phyloP scores from a whole-genome alignment of 1,139 yeast genomes.

The Magnusiomyces sp. region DNA sequence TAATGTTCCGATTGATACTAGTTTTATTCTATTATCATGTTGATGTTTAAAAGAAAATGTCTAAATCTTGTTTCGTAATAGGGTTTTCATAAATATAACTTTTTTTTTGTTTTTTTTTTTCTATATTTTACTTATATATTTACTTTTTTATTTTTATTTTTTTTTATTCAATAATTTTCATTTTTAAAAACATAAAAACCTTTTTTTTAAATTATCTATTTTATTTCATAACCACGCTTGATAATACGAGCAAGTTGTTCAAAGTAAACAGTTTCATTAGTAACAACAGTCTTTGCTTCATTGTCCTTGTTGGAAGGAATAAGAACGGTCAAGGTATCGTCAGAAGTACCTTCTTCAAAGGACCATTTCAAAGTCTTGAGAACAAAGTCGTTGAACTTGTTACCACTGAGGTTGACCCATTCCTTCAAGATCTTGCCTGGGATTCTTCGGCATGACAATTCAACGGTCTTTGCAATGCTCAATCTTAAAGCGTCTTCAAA shows the following conservation, averaged over 20 bases:
- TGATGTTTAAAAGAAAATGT: no score
- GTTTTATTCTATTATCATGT: no score
- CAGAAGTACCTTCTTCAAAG: constrained; percentile 19
- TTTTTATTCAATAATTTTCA: not conserved
- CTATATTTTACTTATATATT: no score
- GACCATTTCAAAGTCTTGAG: constrained; percentile 30
- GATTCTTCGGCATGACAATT: constrained; percentile 26
- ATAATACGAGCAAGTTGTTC: constrained; percentile 31
- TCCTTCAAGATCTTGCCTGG: constrained; percentile 27
- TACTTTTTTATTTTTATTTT: constrained; percentile 4
- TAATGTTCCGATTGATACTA: no score
- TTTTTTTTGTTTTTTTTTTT: no score
- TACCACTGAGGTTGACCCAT: constrained; percentile 29
- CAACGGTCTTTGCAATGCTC: constrained; percentile 30
- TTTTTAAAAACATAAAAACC: not conserved
- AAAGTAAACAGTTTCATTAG: constrained; percentile 28
- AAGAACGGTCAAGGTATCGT: constrained; percentile 22
- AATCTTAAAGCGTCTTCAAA: constrained; percentile 31
- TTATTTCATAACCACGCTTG: constrained; percentile 29
- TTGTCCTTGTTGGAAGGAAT: constrained; percentile 29
- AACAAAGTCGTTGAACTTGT: constrained; percentile 30
- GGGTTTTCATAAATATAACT: no score
- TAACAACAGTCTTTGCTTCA: constrained; percentile 28
- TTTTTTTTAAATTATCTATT: constrained; percentile 1
- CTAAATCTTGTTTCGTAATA: no score